phyloP scores from a whole-genome alignment of 345 rosid species.

The Pugionium cornutum region DNA sequence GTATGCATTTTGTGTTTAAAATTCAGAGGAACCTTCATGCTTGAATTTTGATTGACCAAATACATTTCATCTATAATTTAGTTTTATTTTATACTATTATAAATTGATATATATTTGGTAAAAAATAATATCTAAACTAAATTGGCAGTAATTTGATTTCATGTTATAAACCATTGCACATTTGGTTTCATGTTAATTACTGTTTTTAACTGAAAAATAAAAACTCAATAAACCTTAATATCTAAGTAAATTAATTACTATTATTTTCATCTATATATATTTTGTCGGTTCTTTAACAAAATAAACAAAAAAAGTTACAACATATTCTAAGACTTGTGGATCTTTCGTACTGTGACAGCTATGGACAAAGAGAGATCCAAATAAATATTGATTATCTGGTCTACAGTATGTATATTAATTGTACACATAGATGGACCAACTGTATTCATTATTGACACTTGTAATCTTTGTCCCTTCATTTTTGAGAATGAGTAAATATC shows the following conservation, averaged over 20 bases:
- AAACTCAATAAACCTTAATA: neutral
- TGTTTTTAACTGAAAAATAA: no score
- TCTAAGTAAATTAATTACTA: neutral
- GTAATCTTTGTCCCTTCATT: conserved; percentile 16
- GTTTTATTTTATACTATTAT: neutral
- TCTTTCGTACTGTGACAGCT: conserved; percentile 25
- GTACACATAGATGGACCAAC: conserved; percentile 28
- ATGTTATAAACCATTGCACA: conserved; percentile 21
- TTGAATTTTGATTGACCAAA: conserved; percentile 37
- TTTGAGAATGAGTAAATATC: no score
- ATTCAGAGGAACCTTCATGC: neutral
- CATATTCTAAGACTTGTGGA: conserved; percentile 38
- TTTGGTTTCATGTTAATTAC: neutral
- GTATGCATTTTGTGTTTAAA: no score
- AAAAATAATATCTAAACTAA: conserved; percentile 30
- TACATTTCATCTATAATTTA: conserved; percentile 15
- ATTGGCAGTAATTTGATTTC: neutral
- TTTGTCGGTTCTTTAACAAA: conserved; percentile 17
- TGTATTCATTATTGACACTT: conserved; percentile 36
- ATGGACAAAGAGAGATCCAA: conserved; percentile 22
- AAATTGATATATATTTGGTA: neutral
- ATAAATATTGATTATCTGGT: conserved; percentile 2
- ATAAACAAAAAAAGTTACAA: neutral
- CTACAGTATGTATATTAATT: conserved; percentile 7
- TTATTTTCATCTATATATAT: neutral